A percentile compares a stretch with the other conserved stretches of the same genome.
Evolutionary conservation across 106 monocot species (phyloP).

Genomic region (Chionographis japonica): DNA sequence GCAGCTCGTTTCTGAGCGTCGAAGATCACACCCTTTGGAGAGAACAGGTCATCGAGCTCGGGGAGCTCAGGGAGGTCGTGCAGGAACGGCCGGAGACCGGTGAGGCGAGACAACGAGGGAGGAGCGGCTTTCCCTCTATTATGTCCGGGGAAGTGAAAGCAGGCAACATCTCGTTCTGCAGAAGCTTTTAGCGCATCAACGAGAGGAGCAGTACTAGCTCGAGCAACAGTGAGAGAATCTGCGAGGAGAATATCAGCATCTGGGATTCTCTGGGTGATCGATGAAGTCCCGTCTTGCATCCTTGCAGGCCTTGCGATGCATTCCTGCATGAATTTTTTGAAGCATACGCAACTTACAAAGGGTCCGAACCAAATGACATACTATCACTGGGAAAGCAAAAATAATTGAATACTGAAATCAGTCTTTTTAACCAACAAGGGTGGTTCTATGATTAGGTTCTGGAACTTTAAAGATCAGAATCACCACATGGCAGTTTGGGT

Average conservation of each 20-base stretch:
- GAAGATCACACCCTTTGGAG: conserved; percentile 70
- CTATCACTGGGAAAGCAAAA: too few relatives aligned
- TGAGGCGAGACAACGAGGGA: conserved; percentile 30
- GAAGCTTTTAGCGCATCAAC: conserved; percentile 46
- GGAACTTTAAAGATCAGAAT: too few relatives aligned
- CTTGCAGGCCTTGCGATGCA: background rate
- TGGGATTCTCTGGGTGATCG: background rate
- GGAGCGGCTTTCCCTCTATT: conserved; percentile 78
- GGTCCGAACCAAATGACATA: too few relatives aligned
- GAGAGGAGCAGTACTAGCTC: conserved; percentile 36
- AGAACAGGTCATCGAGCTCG: conserved; percentile 78
- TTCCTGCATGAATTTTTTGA: conserved; percentile 18
- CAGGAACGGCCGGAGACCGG: conserved; percentile 34
- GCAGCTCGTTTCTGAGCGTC: conserved; percentile 68
- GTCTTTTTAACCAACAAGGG: too few relatives aligned
- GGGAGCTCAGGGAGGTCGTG: conserved; percentile 80
- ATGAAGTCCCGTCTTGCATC: conserved; percentile 12
- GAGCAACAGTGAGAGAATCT: conserved; percentile 2
- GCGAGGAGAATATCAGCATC: background rate
- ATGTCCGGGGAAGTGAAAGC: conserved; percentile 92
- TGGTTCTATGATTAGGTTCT: too few relatives aligned
- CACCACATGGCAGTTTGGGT: too few relatives aligned
- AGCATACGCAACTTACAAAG: too few relatives aligned
- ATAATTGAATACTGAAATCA: too few relatives aligned
- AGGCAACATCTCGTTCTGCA: conserved; percentile 55